These are phyloP conservation scores for Xylaria telfairii DNA, from an alignment of 495 filamentous ascomycete genomes.

Conservation along the genomic window DNA sequence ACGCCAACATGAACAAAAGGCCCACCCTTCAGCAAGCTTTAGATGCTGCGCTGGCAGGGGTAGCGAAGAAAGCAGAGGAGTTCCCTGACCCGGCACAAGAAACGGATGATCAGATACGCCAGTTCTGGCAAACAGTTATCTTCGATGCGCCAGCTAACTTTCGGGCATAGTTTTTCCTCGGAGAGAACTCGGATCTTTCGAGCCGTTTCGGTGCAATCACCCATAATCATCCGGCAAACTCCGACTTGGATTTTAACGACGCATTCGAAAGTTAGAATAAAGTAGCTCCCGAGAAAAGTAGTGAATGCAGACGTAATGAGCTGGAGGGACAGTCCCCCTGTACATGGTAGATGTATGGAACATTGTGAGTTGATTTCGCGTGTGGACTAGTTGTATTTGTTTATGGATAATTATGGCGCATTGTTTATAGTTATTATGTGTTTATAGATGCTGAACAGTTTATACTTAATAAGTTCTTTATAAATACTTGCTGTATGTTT, in stretches of 20 bases:
- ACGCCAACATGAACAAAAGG: background rate
- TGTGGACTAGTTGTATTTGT: background rate
- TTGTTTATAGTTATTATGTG: background rate
- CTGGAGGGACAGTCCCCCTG: background rate
- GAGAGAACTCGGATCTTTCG: background rate
- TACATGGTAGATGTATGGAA: background rate
- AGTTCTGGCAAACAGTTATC: background rate
- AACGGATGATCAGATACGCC: background rate
- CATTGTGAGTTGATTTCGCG: background rate
- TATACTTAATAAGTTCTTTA: background rate
- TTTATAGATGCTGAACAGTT: background rate
- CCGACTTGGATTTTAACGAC: background rate
- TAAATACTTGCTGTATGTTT: background rate
- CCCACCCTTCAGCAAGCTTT: background rate
- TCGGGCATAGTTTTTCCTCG: background rate
- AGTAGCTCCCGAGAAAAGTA: background rate
- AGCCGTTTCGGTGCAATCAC: background rate
- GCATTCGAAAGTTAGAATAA: background rate
- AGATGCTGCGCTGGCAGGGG: background rate
- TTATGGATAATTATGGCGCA: background rate
- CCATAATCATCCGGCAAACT: background rate
- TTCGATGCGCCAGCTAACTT: background rate
- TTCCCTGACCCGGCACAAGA: background rate
- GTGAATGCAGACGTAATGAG: background rate
- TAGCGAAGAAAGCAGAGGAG: background rate